Evolutionary conservation across 495 filamentous ascomycete species (phyloP), one percentile per base, ranked within the genome.

Genomic region (Poronia punctata): DNA sequence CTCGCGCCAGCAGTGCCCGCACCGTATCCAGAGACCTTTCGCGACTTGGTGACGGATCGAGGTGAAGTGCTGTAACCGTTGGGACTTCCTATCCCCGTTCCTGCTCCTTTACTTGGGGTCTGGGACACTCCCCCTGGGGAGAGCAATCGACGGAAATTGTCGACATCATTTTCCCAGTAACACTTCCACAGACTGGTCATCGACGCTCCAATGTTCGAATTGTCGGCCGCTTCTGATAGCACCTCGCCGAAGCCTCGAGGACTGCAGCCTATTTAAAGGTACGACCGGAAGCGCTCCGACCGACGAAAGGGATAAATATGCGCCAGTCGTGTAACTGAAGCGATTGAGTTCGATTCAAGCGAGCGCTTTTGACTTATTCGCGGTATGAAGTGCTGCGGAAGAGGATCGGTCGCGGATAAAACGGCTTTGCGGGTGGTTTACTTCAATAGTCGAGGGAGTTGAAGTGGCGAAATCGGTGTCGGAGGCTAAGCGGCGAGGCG

Each of bases 181-280:
- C 75, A 86, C 70, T 86, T 85, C 90, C 92, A 96, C 59, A 98
- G 79, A 68, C 83, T 82, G 76, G 84, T 95, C 93, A 97, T 98
- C 80, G 81, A 83, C 74, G 67, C 59, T 65, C 56, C 54, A 52
- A 45, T 60, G 55, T 53, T 57, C 47, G 24, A 57, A 53, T 46
- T 46, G 74, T 77, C 71, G 70, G 68, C 72, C 73, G 71, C 74
- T 78, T 81, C 77, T 61, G 67, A 49, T 61, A 59, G 75, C 82
- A 79, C 88, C 86, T 90, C 83, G 82, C 83, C 79, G 80, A 75
- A 80, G 67, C 67, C 84, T 79, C 79, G 44, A 47, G 82, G 82
- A 75, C 67, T 76, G 87, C 86, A 81, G 87, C 86, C 53, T 88
- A 53, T 88, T 84, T 87, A 84, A 82, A 83, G 76, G 79, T 69